Evolutionary conservation across 148 eudicot species (phyloP).

Genomic region (Simmondsia chinensis): DNA sequence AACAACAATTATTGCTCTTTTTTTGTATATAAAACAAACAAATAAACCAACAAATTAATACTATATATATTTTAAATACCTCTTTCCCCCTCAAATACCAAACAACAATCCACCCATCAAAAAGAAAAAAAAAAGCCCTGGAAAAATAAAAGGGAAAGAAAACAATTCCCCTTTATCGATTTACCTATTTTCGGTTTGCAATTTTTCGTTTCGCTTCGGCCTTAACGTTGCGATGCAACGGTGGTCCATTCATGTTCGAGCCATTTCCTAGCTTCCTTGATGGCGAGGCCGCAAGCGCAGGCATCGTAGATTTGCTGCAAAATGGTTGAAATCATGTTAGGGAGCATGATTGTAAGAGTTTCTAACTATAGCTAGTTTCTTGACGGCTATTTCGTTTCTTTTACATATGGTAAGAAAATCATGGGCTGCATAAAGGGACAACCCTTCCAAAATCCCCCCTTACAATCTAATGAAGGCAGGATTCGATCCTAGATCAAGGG

Average conservation of each 20-base stretch:
- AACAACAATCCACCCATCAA: conserved; percentile 14
- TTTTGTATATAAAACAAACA: no score
- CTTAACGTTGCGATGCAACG: conserved; percentile 24
- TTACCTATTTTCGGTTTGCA: conserved; percentile 51
- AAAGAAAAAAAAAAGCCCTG: conserved; percentile 12
- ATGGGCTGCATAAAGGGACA: background rate
- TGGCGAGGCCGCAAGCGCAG: conserved; percentile 38
- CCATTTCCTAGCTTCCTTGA: conserved; percentile 45
- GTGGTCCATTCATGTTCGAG: conserved; percentile 44
- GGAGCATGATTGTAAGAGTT: background rate
- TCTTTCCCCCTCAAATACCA: conserved; percentile 29
- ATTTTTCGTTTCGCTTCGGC: conserved; percentile 56
- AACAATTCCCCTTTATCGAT: conserved; percentile 7
- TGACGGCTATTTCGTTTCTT: background rate
- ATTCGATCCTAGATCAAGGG: no score
- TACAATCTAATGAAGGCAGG: no score
- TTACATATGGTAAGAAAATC: background rate
- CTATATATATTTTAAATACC: no score
- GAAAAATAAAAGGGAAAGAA: conserved; percentile 5
- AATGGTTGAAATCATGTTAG: conserved; percentile 5
- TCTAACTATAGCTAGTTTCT: background rate
- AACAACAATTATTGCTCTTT: no score
- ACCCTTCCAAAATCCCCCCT: no score
- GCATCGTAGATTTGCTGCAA: conserved; percentile 46
- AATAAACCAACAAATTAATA: no score